Evolutionary conservation across 2,329 filamentous ascomycete species (phyloP).

Genomic region (Periconia digitata): DNA sequence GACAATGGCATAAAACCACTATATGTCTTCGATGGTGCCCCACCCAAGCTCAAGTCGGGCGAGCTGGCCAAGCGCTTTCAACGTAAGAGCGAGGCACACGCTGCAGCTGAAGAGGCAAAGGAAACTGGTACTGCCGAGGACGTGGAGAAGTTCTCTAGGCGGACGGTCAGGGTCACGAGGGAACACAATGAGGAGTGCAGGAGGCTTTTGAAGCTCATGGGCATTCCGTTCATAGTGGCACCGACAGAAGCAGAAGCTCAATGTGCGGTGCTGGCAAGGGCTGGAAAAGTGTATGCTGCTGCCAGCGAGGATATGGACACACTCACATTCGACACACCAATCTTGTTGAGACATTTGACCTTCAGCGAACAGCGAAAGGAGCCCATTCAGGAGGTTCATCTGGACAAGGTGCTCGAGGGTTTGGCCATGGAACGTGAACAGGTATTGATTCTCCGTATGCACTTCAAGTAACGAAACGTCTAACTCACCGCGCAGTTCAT

Average conservation of each 20-base stretch:
- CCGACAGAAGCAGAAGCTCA: slow-evolving; percentile 98
- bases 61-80: slow-evolving; percentile 95
- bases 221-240: slow-evolving; percentile 90
- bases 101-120: slow-evolving; percentile 90
- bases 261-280: slow-evolving; percentile 84
- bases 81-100: slow-evolving; percentile 88
- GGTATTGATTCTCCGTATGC: slow-evolving; percentile 51
- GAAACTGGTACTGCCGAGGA: slow-evolving; percentile 96
- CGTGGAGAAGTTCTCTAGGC: slow-evolving; percentile 94
- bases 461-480: neutral
- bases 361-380: slow-evolving; percentile 98
- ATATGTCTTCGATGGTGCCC: slow-evolving; percentile 96
- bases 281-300: slow-evolving; percentile 94
- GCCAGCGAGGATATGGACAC: slow-evolving; percentile 99
- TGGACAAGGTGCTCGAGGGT: slow-evolving; percentile 84
- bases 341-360: slow-evolving; percentile 87
- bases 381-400: slow-evolving; percentile 91
- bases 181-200: slow-evolving; percentile 98
- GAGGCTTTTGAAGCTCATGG: slow-evolving; percentile 88
- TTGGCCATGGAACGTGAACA: slow-evolving; percentile 84
- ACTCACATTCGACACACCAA: slow-evolving; percentile 89
- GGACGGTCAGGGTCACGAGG: slow-evolving; percentile 90
- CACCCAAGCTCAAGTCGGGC: slow-evolving; percentile 95
- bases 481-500: slow-evolving; percentile 68
- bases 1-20: slow-evolving; percentile 99